Percentiles rank a stretch among this genome's conserved stretches.
phyloP scores from a whole-genome alignment of 768 basidiomycete genomes.

The Lactarius vividus region DNA sequence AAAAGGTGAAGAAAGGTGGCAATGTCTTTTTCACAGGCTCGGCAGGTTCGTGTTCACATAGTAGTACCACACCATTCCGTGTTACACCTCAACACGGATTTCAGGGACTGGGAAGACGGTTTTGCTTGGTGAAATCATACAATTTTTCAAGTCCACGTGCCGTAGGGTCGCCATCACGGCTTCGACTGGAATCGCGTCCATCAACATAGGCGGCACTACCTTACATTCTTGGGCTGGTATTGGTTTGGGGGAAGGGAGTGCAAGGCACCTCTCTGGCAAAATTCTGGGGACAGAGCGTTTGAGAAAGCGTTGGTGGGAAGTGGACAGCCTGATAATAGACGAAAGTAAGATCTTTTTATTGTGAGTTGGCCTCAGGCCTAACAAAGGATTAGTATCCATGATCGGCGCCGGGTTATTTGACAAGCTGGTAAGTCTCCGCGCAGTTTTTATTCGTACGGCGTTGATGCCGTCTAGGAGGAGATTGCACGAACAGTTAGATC shows the following conservation, averaged over 20 bases:
- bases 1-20: conserved; percentile 53
- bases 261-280: conserved; percentile 53
- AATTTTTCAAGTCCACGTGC: conserved; percentile 36
- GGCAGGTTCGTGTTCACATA: conserved; percentile 50
- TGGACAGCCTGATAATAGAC: conserved; percentile 73
- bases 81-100: background rate
- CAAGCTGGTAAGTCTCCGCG: conserved; percentile 54
- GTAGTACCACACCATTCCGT: background rate
- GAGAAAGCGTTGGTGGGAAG: conserved; percentile 56
- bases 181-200: conserved; percentile 73
- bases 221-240: conserved; percentile 84
- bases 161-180: conserved; percentile 69
- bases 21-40: conserved; percentile 87
- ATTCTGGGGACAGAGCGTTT: conserved; percentile 44
- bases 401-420: conserved; percentile 79
- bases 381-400: conserved; percentile 69
- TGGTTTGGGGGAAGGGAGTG: conserved; percentile 62
- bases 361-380: background rate
- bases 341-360: conserved; percentile 55
- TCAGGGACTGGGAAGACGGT: conserved; percentile 86
- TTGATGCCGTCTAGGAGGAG: conserved; percentile 44
- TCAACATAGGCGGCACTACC: conserved; percentile 80
- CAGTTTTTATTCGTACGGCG: background rate
- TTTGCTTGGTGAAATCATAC: conserved; percentile 71
- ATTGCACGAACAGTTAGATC: conserved; percentile 60